Evolutionary conservation across 768 basidiomycete species (phyloP), one percentile per base, ranked within the genome.

Genomic region (Amanita thiersii): DNA sequence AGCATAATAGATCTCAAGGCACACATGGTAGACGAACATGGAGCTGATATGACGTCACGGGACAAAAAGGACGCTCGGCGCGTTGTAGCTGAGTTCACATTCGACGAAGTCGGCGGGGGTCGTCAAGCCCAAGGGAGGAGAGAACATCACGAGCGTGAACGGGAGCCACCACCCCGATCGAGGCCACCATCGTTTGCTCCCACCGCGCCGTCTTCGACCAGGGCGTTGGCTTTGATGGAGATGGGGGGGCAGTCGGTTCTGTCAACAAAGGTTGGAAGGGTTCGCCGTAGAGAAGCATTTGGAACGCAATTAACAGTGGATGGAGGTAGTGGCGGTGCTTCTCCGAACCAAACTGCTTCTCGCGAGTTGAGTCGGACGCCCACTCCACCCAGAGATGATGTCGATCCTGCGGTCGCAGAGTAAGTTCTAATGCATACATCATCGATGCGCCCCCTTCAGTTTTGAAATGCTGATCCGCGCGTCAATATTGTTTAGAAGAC

Each of bases 1-100:
- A 82, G 83, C 3, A 70, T 77, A 10, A 65, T 99, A 8, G 96
- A 99, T 56, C 77, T 97, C 26, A 79, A 91, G 58, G 94, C 82
- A 0, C 96, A 99, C 57, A 81, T 84, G 63, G 81, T 97, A 7
- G 81, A 86, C 40, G 81, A 79, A 39, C 90, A 93, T 47, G 84
- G 81, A 6, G 74, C 69, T 1, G 79, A 79, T 23, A 81, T 87
- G 80, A 77, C 71, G 11, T 60, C 84, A 2, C 69, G 77, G 11
- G 85, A 85, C 51, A 77, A 73, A 50, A 77, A 71, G 44, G 83
- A 83, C 15, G 79, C 78, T 0, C 65, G 80, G 19, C 70, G 85
- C 12, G 64, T 93, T 5, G 72, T 79, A 44, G 78, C 90, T 25
- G 78, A 78, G 18, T 87, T 86, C 50, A 74, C 77, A 4, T 85